Conservation (phyloP, 768 basidiomycete species). For the Psilocybe cyanescens region DNA sequence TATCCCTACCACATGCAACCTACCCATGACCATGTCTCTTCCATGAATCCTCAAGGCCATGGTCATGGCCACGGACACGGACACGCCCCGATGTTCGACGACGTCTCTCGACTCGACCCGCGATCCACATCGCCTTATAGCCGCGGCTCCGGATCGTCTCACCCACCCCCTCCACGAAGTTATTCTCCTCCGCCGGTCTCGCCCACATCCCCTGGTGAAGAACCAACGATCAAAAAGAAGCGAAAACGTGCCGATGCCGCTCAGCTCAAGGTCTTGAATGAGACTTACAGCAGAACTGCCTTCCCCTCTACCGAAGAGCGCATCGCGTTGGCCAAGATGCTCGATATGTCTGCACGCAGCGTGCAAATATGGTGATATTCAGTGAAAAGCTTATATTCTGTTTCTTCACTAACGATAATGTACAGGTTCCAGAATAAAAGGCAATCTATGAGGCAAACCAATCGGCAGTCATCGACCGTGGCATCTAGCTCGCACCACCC, state of each 20-base stretch:
- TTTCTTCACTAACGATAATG: constrained; percentile 25
- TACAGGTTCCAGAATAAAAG: constrained; percentile 87
- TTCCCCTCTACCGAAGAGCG: constrained; percentile 90
- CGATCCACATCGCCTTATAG: constrained; percentile 50
- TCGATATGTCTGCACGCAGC: constrained; percentile 84
- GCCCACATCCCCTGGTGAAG: constrained; percentile 50
- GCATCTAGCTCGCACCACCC: constrained; percentile 50
- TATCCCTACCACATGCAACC: constrained; percentile 45
- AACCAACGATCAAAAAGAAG: constrained; percentile 85
- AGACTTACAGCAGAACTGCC: constrained; percentile 79
- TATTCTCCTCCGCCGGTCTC: constrained; percentile 58
- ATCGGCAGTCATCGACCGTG: constrained; percentile 60
- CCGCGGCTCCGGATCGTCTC: constrained; percentile 38
- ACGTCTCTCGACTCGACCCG: constrained; percentile 36
- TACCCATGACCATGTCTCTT: constrained; percentile 34
- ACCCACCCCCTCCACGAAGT: constrained; percentile 34
- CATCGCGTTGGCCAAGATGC: constrained; percentile 69
- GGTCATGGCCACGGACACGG: constrained; percentile 18
- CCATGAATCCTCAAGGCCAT: constrained; percentile 33
- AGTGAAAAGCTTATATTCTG: constrained; percentile 15
- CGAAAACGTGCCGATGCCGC: constrained; percentile 83
- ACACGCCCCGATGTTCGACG: constrained; percentile 31
- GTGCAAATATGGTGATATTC: constrained; percentile 81
- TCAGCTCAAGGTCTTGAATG: constrained; percentile 81
- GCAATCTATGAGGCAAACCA: constrained; percentile 81